Conservation (phyloP, 2,329 filamentous ascomycete species). For the Sphaerostilbella broomeana region DNA sequence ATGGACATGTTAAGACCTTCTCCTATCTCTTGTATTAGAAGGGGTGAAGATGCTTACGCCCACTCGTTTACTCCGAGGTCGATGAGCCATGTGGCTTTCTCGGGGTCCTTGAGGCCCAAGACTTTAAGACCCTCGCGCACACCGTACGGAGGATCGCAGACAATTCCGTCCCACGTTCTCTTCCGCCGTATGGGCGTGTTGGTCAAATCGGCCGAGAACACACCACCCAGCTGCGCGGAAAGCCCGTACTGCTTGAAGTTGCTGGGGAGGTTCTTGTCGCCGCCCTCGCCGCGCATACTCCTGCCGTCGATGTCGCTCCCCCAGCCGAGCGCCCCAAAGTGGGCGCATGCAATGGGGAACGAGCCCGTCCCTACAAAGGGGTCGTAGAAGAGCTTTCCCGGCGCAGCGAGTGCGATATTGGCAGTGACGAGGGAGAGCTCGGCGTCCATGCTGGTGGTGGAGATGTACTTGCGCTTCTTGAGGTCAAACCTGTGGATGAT, state of each 20-base stretch:
- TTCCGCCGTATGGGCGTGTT: constrained; percentile 65
- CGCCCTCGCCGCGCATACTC: constrained; percentile 69
- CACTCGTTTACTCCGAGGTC: constrained; percentile 65
- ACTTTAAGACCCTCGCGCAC: constrained; percentile 89
- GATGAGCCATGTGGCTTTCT: constrained; percentile 52
- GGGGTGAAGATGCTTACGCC: constrained; percentile 44
- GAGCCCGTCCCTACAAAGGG: constrained; percentile 94
- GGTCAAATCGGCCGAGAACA: constrained; percentile 80
- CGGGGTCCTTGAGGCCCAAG: constrained; percentile 66
- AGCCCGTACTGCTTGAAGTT: constrained; percentile 86
- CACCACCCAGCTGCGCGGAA: constrained; percentile 59
- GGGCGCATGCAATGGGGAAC: constrained; percentile 81
- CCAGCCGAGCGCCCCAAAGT: constrained; percentile 77
- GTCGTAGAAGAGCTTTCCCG: constrained; percentile 85
- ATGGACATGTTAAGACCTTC: constrained; percentile 7
- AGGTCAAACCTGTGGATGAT: constrained; percentile 71
- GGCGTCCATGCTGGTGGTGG: constrained; percentile 95
- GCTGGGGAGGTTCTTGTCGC: constrained; percentile 44
- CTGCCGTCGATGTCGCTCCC: constrained; percentile 93
- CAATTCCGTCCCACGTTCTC: constrained; percentile 77
- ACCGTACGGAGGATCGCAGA: constrained; percentile 94
- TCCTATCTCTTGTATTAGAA: background rate
- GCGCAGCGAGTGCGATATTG: constrained; percentile 76
- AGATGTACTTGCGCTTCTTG: constrained; percentile 90
- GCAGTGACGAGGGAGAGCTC: constrained; percentile 87